Evolutionary conservation across 768 basidiomycete genomes (phyloP), one percentile per base, ranked within the genome.

Genomic region (Dacryopinax primogenitus): DNA sequence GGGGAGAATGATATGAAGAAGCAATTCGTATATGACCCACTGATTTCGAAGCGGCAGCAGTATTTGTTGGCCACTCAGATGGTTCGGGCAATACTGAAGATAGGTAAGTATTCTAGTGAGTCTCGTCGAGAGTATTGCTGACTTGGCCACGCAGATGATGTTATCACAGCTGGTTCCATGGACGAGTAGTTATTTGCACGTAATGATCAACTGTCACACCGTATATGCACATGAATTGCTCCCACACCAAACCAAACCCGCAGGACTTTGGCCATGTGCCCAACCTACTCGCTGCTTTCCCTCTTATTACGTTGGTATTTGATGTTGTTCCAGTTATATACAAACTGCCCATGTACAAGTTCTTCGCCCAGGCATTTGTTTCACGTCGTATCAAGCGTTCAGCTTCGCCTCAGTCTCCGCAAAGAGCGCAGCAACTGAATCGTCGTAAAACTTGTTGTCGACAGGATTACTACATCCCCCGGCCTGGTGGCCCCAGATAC

Each of bases 41-140:
- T 97, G 68, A 96, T 98, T 75, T 93, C 93, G 41, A 99, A 98
- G 78, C 80, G 95, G 72, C 94, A 97, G 73, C 95, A 98, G 73
- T 96, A 92, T 77, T 78, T 99, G 66, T 80, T 99, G 41, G 96
- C 96, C n/a, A 97, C 94, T 23, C 93, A 94, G 83, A 86, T 92
- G 66, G 90, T 92, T 45, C 83, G 90, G 34, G 90, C 90, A 2
- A 87, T 92, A 13, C 80, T 92, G 67, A 92, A 92, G 76, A 92
- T 92, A 67, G 89, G 89, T 88, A 68, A 71, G 83, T 76, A 12
- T 13, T 16, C 21, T 61, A 7, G 12, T 16, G n/a, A 0, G 16
- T 45, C 61, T 2, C 13, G 12, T 34, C 28, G 15, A 51, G n/a
- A 21, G 12, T 1, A 18, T 62, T 62, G 23, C 21, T 64, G 64